These are phyloP conservation scores for Mesostigma viride DNA, from an alignment of 139 green algal species.

Conservation along the genomic window DNA sequence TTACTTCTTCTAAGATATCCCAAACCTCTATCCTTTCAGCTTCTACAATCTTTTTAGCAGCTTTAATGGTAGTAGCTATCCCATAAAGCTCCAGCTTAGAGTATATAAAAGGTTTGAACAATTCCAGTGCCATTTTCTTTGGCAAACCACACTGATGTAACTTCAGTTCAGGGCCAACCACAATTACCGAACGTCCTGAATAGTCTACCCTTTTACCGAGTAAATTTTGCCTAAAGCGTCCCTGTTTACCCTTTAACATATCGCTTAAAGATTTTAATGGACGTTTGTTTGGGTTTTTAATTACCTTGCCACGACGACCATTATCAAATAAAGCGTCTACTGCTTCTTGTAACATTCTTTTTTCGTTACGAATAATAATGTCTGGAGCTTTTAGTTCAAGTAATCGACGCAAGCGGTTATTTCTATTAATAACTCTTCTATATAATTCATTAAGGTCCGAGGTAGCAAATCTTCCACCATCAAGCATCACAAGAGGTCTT, in stretches of 20 bases:
- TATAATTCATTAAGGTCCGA: slow-evolving; percentile 17
- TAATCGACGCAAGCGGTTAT: slow-evolving; percentile 1
- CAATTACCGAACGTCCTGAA: slow-evolving; percentile 56
- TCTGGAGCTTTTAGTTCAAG: neutral
- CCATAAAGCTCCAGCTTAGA: too few relatives aligned
- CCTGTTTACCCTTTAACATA: slow-evolving; percentile 51
- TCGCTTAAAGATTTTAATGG: slow-evolving; percentile 47
- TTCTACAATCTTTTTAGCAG: slow-evolving; percentile 42
- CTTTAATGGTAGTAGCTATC: slow-evolving; percentile 33
- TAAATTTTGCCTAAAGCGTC: slow-evolving; percentile 50
- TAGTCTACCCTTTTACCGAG: slow-evolving; percentile 60
- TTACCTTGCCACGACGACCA: slow-evolving; percentile 25
- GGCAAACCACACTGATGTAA: slow-evolving; percentile 56
- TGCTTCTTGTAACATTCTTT: slow-evolving; percentile 6
- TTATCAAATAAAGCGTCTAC: slow-evolving; percentile 37
- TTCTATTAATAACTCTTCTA: neutral
- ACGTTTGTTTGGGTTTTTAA: slow-evolving; percentile 25
- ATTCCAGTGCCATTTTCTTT: slow-evolving; percentile 55
- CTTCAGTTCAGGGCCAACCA: slow-evolving; percentile 48
- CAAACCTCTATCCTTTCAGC: slow-evolving; percentile 33
- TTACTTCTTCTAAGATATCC: slow-evolving; percentile 42
- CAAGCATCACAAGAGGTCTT: neutral
- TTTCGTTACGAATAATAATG: slow-evolving; percentile 3
- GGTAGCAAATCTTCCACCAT: neutral
- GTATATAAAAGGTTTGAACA: too few relatives aligned